phyloP scores from a whole-genome alignment of 371 early-diverging fungal genomes.

The Circinella minor region DNA sequence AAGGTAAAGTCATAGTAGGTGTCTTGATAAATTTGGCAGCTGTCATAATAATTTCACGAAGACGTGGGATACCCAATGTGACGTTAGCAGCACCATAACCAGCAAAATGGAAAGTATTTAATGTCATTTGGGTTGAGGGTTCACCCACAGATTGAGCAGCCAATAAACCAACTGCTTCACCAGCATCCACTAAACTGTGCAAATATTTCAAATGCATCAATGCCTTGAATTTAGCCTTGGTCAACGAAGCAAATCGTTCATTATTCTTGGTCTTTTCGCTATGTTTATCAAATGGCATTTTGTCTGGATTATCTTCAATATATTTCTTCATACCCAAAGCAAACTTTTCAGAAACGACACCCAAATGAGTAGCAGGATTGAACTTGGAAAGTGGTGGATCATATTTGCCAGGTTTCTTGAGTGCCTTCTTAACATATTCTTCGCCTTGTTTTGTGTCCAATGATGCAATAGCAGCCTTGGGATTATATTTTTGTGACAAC shows the following conservation, averaged over 20 bases:
- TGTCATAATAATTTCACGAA: constrained; percentile 99
- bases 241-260: constrained; percentile 58
- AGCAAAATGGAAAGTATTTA: constrained; percentile 99
- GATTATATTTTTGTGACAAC: constrained; percentile 81
- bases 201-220: constrained; percentile 95
- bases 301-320: constrained; percentile 71
- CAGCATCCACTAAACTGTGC: constrained; percentile 94
- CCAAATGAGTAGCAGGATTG: constrained; percentile 85
- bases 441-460: constrained; percentile 83
- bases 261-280: constrained; percentile 56
- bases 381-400: constrained; percentile 82
- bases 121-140: constrained; percentile 99
- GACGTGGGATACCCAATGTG: constrained; percentile 99
- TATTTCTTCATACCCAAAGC: constrained; percentile 70
- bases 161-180: constrained; percentile 98
- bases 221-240: constrained; percentile 78
- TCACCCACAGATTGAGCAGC: constrained; percentile 99
- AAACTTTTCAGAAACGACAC: constrained; percentile 91
- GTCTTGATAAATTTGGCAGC: constrained; percentile 96
- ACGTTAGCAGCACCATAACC: constrained; percentile 99
- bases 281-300: constrained; percentile 57
- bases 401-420: constrained; percentile 77
- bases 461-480: constrained; percentile 68
- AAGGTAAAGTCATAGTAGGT: constrained; percentile 92
- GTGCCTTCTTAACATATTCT: constrained; percentile 78